Conservation (phyloP, 305 asterid genomes). For the Ruellia speciosa region DNA sequence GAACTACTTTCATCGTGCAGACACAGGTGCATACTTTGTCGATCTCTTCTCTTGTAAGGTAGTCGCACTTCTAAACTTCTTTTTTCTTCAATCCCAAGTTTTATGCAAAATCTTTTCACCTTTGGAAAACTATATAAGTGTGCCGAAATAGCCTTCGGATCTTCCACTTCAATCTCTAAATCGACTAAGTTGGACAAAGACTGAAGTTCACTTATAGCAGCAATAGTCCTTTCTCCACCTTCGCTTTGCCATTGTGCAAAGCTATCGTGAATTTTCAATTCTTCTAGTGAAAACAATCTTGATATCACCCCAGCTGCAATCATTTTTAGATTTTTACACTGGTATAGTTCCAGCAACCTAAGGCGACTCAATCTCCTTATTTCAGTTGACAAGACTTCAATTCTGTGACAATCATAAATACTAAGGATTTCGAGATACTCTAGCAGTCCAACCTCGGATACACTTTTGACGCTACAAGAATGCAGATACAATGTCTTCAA, state of each 20-base stretch:
- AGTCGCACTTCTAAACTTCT: neutral
- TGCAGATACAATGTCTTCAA: conserved; percentile 14
- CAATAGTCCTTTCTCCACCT: conserved; percentile 5
- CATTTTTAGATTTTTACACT: neutral
- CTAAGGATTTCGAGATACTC: conserved; percentile 7
- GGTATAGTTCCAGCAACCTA: conserved; percentile 9
- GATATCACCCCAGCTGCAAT: conserved; percentile 14
- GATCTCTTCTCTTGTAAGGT: neutral
- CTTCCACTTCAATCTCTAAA: conserved; percentile 12
- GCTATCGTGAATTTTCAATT: conserved; percentile 9
- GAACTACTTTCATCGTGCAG: neutral
- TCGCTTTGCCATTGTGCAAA: conserved; percentile 11
- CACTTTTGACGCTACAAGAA: neutral
- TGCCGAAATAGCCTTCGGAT: neutral
- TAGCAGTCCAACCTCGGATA: neutral
- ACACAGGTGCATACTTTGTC: neutral
- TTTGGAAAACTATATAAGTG: neutral
- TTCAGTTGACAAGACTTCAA: conserved; percentile 4
- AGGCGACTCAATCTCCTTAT: conserved; percentile 17
- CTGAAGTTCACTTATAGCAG: conserved; percentile 17
- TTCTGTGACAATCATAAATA: neutral
- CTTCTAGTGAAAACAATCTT: conserved; percentile 19
- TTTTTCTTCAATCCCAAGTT: neutral
- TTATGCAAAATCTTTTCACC: neutral
- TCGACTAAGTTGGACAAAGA: conserved; percentile 11